Evolutionary conservation across 257 asterid species (phyloP), one percentile per base, ranked within the genome.

Genomic region (Handroanthus guayacan): DNA sequence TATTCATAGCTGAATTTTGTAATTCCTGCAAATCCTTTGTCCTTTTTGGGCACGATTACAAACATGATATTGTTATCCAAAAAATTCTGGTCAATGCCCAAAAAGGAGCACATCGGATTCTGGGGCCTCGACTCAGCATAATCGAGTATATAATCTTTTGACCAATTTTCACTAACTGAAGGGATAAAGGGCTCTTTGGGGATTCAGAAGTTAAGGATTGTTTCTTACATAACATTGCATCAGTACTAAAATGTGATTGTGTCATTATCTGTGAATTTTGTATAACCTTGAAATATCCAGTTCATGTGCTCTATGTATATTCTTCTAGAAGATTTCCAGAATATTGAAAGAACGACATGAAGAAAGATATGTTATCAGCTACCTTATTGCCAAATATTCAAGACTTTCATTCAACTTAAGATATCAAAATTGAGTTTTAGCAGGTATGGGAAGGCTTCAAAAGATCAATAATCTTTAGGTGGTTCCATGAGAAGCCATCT

Each of bases 351-450:
- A 17, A 61, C 69, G 58, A 25, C 36, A 58, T 9, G 31, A 17
- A 20, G 14, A 69, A 37, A 60, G 52, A 9, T 54, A 43, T 6
- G 50, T 13, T 8, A 34, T 12, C 71, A 62, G 41, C 43, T 10
- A 38, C 50, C 34, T 12, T 63, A n/a, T 13, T 39, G 13, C 34
- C 34, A 6, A 63, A 63, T 14, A 63, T 39, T 63, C 41, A 57
- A 57, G 47, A 72, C 6, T 2, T 51, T 5, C 6, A 10, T 41
- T 1, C 48, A n/a, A 67, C 34, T 44, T 45, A 3, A 47, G 44
- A 64, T 60, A 44, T 68, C 51, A 67, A 43, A 52, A 34, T n/a
- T 69, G 67, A 74, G 60, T 52, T 67, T 47, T 43, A 37, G 45
- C 73, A 11, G 71, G 67, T 37, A 51, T 62, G 17, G 7, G 67